Evolutionary conservation across 1,139 yeast species (phyloP), one percentile per base, ranked within the genome.

Genomic region (Pichia sp.): DNA sequence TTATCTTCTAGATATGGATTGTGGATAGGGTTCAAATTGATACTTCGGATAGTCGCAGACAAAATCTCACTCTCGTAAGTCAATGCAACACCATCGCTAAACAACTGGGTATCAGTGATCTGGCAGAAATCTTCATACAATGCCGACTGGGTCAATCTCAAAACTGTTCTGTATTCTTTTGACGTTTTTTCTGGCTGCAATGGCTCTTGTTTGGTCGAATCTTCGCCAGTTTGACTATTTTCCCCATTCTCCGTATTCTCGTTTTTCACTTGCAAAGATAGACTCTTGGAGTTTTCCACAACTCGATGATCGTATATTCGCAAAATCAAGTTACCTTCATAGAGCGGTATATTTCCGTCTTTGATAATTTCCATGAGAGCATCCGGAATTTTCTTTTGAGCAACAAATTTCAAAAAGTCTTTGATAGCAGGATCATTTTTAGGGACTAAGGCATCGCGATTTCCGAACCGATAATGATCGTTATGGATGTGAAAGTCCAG

Each of bases 401-500:
- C 80, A 8, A 90, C 85, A 59, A 81, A 85, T 51, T 81, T 81
- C 50, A 92, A 67, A 56, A 92, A 92, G 43, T 77, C 82, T 57
- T 82, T 84, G 46, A 86, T 77, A 64, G 85, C 75, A n/a, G 88
- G 85, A 47, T 86, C 84, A 55, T 75, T 75, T 57, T 85, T 84
- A 27, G 95, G 95, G 42, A 92, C 79, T 16, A 85, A 78, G 40
- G 85, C 81, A 43, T 94, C 95, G 57, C 71, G 77, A 55, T 79
- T 80, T 48, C 85, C 85, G 65, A 84, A 87, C 50, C 94, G 74
- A 61, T 80, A 92, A 63, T 90, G 95, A 42, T 86, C 85, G 55
- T 86, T 95, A 63, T 85, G 90, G 36, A 92, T 87, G 58, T 92
- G 97, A 54, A 92, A 79, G 50, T 82, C 94, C 48, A 92, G 64